Evolutionary conservation across 2,329 filamentous ascomycete genomes (phyloP).

Genomic region (Hymenoscyphus occultus): DNA sequence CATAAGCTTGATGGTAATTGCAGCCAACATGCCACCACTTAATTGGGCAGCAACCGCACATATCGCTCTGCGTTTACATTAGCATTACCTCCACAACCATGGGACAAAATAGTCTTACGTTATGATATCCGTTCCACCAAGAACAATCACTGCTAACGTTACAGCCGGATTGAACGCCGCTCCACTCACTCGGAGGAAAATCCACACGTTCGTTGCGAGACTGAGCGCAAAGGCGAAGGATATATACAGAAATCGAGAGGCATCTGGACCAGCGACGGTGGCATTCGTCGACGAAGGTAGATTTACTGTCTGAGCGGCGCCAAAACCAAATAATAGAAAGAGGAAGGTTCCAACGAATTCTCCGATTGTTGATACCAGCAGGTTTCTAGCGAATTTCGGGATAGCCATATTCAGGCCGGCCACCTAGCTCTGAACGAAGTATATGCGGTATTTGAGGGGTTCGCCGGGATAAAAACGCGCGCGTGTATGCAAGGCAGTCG

Average conservation of each 20-base stretch:
- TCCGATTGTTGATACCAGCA: constrained; percentile 9
- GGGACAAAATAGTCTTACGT: constrained; percentile 26
- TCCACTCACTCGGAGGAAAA: constrained; percentile 49
- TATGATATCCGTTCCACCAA: constrained; percentile 33
- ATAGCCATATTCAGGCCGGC: constrained; percentile 5
- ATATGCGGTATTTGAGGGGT: not conserved
- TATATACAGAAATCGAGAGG: constrained; percentile 27
- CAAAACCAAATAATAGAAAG: constrained; percentile 9
- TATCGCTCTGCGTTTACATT: not conserved
- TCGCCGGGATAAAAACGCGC: not conserved
- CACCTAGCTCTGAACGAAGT: not conserved
- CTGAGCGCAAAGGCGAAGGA: constrained; percentile 28
- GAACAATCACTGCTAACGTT: constrained; percentile 36
- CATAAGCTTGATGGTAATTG: constrained; percentile 40
- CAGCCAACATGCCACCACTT: constrained; percentile 34
- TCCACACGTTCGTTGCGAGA: constrained; percentile 50
- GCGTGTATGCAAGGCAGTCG: not conserved
- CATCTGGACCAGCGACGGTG: not conserved
- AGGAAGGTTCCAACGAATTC: constrained; percentile 12
- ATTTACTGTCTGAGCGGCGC: constrained; percentile 3
- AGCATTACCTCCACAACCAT: not conserved
- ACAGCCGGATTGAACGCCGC: constrained; percentile 48
- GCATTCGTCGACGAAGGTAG: not conserved
- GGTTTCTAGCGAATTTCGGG: not conserved
- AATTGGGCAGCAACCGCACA: constrained; percentile 5